Percentiles rank a stretch among this genome's conserved stretches.
Evolutionary conservation across 202 grass and related monocot genomes (phyloP).

Genomic region (Panicum hallii): DNA sequence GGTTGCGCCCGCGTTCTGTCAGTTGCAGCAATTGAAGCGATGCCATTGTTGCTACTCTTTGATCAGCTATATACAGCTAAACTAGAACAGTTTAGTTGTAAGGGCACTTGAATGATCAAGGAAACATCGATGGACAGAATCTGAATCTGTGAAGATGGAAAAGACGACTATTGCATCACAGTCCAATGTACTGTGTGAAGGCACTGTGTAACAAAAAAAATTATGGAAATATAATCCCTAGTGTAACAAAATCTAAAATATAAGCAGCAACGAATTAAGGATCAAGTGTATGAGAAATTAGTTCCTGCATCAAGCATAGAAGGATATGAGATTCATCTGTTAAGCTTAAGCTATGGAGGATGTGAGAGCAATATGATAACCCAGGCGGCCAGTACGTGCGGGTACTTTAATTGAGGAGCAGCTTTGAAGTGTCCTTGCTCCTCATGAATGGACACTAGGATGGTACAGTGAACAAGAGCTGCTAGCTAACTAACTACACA

Average conservation of each 20-base stretch:
- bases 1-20: conserved; percentile 67
- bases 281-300: neutral
- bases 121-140: neutral
- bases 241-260: conserved; percentile 1
- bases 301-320: neutral
- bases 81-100: conserved; percentile 20
- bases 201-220: neutral
- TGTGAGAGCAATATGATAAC: neutral
- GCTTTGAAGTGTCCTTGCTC: neutral
- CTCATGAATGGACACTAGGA: neutral
- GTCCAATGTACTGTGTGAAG: neutral
- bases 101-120: neutral
- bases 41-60: conserved; percentile 57
- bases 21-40: conserved; percentile 89
- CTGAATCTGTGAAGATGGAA: conserved; percentile 15
- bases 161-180: neutral
- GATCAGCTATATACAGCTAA: conserved; percentile 39
- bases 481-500: neutral
- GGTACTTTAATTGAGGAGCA: conserved; percentile 18
- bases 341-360: neutral
- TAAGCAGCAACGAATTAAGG: neutral
- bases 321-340: neutral
- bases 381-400: no score
- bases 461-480: neutral
- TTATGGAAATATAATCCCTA: neutral